A percentile compares a stretch with the other conserved stretches of the same genome.
These are phyloP conservation scores for Actinomucor elegans DNA, from an alignment of 371 early-diverging fungal species.

Conservation along the genomic window DNA sequence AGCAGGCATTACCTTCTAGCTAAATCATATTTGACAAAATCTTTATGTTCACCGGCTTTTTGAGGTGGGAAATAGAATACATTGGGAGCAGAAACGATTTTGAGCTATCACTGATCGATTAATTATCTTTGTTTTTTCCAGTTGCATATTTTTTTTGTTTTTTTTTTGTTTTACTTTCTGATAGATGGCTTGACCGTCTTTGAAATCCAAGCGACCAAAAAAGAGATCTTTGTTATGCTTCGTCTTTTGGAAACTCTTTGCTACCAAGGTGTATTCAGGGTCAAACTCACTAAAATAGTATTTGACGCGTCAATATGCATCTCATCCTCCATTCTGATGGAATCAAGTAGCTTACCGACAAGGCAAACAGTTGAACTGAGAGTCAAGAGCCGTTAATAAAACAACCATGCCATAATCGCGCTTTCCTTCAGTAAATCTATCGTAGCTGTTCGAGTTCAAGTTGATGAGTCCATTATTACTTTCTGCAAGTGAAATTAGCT, in stretches of 20 bases:
- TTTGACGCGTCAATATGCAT: conserved; percentile 1
- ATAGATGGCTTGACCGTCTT: conserved; percentile 72
- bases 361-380: conserved; percentile 68
- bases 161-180: conserved; percentile 52
- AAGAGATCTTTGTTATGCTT: conserved; percentile 53
- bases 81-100: conserved; percentile 68
- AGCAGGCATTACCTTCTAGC: conserved; percentile 2
- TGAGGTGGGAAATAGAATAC: conserved; percentile 75
- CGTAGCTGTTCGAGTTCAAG: conserved; percentile 63
- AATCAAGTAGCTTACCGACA: conserved; percentile 63
- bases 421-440: conserved; percentile 67
- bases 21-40: conserved; percentile 47
- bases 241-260: conserved; percentile 56
- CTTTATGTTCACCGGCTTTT: conserved; percentile 48
- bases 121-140: neutral
- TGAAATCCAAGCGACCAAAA: conserved; percentile 75
- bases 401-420: conserved; percentile 78
- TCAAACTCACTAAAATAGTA: conserved; percentile 67
- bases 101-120: conserved; percentile 40
- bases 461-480: conserved; percentile 54
- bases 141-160: neutral
- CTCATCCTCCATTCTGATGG: neutral
- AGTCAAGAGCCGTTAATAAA: conserved; percentile 72
- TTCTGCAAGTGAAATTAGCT: conserved; percentile 37
- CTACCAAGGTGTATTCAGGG: conserved; percentile 67